Base-by-base conservation (phyloP, 164 flowering plant genomes). In the Cinnamomum chago region DNA sequence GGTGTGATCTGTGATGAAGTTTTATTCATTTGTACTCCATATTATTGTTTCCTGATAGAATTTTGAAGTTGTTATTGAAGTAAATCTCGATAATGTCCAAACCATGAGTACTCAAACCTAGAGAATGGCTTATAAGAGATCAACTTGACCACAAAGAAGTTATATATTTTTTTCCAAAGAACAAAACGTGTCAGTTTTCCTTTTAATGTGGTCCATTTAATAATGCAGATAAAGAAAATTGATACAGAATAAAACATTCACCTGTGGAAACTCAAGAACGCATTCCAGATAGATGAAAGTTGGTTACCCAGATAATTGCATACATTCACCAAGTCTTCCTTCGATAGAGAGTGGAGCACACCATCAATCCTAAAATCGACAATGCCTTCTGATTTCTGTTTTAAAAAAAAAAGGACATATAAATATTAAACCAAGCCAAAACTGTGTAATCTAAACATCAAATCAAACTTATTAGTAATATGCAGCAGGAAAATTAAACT, bases 221-320 rank as follows among this genome's bases (percentile, higher is more conserved):
- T 17, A 27, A n/a, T 58, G 33, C 23, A 50, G 62, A 15, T 5
- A 51, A 2, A 51, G 20, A 25, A 9, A 68, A 20, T 40, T 35
- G 52, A 55, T 33, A 73, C 23, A 47, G 69, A 51, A 30, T 9
- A 17, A 71, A 55, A 15, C 17, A 25, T 81, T 71, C 78, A 96
- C 99, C 99, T 94, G 89, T 93, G 99, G 76, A 91, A 88, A 67
- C 85, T 86, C 77, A 94, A 78, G 78, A 92, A 91, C 40, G 76
- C 78, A 76, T 82, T 92, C 99, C 99, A 96, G 52, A 92, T 74
- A 76, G 86, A 76, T 22, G 76, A 79, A 35, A 89, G 73, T 83
- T 94, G 97, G 81, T 82, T 78, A 1, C 98, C 97, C 75, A 94
- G 65, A 62, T 78, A 82, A 78, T 86, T 80, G 60, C 85, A 88